Conservation (phyloP, 768 basidiomycete genomes). For the Pleurotus ostreatus region DNA sequence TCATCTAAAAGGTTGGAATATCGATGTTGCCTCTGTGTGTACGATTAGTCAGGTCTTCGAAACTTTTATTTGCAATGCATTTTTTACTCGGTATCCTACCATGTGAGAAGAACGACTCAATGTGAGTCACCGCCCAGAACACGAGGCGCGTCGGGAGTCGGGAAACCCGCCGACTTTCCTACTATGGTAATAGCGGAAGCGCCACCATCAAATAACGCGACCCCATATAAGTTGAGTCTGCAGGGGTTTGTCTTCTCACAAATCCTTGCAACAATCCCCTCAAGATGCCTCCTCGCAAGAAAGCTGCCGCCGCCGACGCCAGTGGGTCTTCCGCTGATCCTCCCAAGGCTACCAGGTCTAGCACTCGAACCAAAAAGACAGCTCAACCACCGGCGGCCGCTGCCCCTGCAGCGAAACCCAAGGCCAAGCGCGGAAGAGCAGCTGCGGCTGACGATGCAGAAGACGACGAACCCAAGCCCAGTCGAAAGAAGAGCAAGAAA, state of each 20-base stretch:
- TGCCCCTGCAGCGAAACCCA: conserved; percentile 15
- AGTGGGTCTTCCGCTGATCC: conserved; percentile 23
- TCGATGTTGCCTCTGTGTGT: too few species aligned
- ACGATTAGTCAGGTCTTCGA: too few species aligned
- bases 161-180: conserved; percentile 10
- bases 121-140: too few species aligned
- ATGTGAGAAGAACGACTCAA: too few species aligned
- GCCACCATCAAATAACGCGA: conserved; percentile 11
- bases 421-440: conserved; percentile 24
- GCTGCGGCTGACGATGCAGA: conserved; percentile 25
- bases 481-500: conserved; percentile 23
- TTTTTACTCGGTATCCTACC: too few species aligned
- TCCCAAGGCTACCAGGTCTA: conserved; percentile 27
- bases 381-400: conserved; percentile 19
- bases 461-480: conserved; percentile 21
- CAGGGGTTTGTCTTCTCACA: conserved; percentile 9
- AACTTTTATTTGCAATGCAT: too few species aligned
- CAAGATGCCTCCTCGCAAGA: conserved; percentile 43
- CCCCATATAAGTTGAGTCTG: conserved; percentile 10
- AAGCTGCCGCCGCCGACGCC: conserved; percentile 24
- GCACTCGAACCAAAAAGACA: conserved; percentile 29
- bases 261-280: conserved; percentile 10
- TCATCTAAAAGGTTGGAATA: too few species aligned
- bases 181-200: conserved; percentile 11
- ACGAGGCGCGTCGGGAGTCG: not conserved